Conservation (phyloP, 106 monocot genomes). For the Apostasia shenzhenica region DNA sequence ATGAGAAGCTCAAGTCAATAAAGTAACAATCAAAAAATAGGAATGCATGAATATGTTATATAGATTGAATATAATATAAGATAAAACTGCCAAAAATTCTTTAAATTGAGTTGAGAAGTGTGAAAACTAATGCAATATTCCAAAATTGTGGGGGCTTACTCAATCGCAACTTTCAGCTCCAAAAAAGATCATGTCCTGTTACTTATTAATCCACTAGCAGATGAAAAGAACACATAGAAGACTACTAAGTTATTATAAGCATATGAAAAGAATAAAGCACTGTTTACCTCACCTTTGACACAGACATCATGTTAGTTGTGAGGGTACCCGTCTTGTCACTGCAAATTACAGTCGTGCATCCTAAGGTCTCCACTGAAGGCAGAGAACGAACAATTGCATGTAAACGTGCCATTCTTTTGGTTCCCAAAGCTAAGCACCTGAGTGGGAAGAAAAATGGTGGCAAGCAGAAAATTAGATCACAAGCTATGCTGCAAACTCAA, state of each 20-base stretch:
- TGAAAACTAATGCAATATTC: too few relatives aligned
- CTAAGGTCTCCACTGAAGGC: conserved; percentile 97
- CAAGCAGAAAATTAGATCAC: neutral
- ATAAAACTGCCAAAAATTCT: too few relatives aligned
- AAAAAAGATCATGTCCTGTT: too few relatives aligned
- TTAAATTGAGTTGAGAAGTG: too few relatives aligned
- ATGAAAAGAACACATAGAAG: too few relatives aligned
- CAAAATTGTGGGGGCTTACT: too few relatives aligned
- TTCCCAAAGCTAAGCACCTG: conserved; percentile 96
- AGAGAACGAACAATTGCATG: conserved; percentile 98
- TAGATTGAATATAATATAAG: too few relatives aligned
- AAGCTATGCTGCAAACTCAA: neutral
- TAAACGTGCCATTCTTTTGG: conserved; percentile 97
- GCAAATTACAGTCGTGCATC: conserved; percentile 99
- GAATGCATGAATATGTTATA: too few relatives aligned
- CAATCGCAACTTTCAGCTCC: too few relatives aligned
- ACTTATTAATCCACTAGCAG: too few relatives aligned
- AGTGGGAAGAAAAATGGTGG: conserved; percentile 8
- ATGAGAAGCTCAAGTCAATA: too few relatives aligned
- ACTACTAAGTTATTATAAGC: neutral
- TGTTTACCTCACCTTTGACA: conserved; percentile 67
- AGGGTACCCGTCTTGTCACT: conserved; percentile 99
- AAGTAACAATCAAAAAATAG: too few relatives aligned
- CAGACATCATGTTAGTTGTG: conserved; percentile 99
- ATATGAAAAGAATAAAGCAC: neutral